Conservation (phyloP, 2,329 filamentous ascomycete species). For the Scopulariopsis brevicaulis region DNA sequence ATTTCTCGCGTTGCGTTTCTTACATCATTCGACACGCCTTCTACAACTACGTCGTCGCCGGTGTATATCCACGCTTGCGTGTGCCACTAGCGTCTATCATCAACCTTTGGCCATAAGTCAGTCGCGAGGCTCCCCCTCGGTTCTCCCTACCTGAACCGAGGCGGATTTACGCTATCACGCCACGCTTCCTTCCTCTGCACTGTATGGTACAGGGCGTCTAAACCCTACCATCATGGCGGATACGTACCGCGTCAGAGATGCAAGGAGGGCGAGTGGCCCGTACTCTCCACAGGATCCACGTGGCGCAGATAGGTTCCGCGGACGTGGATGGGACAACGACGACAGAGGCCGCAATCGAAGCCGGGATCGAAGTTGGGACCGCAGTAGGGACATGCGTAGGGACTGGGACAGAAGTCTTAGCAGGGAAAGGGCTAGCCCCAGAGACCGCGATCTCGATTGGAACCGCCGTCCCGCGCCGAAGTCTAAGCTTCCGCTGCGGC, state of each 20-base stretch:
- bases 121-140: neutral
- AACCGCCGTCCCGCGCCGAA: neutral
- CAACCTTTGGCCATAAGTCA: neutral
- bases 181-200: neutral
- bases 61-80: neutral
- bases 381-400: neutral
- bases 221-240: neutral
- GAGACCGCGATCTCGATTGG: neutral
- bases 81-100: neutral
- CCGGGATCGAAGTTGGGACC: neutral
- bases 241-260: neutral
- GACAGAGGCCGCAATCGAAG: neutral
- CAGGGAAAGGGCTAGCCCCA: neutral
- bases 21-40: too few relatives aligned
- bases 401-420: neutral
- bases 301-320: neutral
- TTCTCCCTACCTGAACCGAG: neutral
- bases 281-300: neutral
- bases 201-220: neutral
- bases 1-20: too few relatives aligned
- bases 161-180: neutral
- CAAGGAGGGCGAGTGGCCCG: neutral
- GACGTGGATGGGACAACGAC: conserved; percentile 4
- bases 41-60: neutral
- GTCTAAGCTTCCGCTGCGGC: neutral